Percentiles rank a stretch among this genome's conserved stretches.
Evolutionary conservation across 257 asterid species (phyloP).

Genomic region (Leonotis leonurus): DNA sequence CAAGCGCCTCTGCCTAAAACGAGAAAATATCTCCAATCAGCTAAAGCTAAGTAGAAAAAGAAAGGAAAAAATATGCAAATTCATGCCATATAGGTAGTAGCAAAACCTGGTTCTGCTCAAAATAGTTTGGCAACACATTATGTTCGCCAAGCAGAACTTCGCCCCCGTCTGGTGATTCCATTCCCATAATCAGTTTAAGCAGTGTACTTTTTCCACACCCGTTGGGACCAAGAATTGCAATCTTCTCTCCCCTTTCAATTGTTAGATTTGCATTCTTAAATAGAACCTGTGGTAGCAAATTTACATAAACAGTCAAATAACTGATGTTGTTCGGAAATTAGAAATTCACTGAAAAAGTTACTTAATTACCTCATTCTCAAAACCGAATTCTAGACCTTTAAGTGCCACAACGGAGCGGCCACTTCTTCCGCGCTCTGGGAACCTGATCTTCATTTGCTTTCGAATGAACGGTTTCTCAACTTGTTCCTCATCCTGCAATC

Average conservation of each 20-base stretch:
- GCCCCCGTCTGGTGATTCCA: constrained; percentile 58
- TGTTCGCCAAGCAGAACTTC: constrained; percentile 85
- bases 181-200: constrained; percentile 88
- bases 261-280: constrained; percentile 78
- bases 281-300: constrained; percentile 43
- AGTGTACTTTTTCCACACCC: constrained; percentile 98
- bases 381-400: constrained; percentile 69
- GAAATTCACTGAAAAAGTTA: background rate
- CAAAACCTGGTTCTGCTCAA: constrained; percentile 98
- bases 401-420: constrained; percentile 63
- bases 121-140: constrained; percentile 88
- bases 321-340: background rate
- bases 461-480: constrained; percentile 95
- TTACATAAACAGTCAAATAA: background rate
- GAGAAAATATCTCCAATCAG: background rate
- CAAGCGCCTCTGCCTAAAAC: constrained; percentile 93
- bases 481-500: constrained; percentile 81
- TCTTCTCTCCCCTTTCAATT: constrained; percentile 84
- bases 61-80: background rate
- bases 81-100: background rate
- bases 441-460: constrained; percentile 97
- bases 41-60: background rate
- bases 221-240: constrained; percentile 97
- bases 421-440: constrained; percentile 96
- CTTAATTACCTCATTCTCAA: constrained; percentile 65